Conservation (phyloP, 106 monocot genomes). For the Chionographis japonica region DNA sequence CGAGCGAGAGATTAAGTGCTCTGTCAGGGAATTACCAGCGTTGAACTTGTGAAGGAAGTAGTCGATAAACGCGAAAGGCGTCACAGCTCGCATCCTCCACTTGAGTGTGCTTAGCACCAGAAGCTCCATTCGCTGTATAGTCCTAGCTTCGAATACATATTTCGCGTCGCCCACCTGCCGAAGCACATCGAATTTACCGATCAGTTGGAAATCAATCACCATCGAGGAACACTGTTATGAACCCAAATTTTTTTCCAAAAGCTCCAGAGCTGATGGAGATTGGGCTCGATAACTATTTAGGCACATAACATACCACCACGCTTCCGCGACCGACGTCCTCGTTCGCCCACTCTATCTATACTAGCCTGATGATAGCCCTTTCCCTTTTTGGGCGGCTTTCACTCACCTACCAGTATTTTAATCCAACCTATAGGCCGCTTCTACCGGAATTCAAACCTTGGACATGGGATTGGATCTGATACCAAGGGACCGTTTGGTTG, state of each 20-base stretch:
- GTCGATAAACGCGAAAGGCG: constrained; percentile 70
- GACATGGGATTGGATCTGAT: too few species aligned
- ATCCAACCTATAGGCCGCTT: too few species aligned
- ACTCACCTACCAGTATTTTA: too few species aligned
- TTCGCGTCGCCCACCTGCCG: constrained; percentile 40
- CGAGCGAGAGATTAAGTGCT: constrained; percentile 16
- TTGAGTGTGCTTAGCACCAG: constrained; percentile 60
- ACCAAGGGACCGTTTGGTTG: too few species aligned
- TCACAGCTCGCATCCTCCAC: constrained; percentile 78
- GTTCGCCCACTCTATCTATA: neutral
- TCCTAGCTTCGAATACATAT: constrained; percentile 56
- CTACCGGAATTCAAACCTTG: too few species aligned
- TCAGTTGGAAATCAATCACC: neutral
- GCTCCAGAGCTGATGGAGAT: too few species aligned
- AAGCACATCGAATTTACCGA: neutral
- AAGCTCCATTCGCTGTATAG: constrained; percentile 81
- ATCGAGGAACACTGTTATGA: neutral
- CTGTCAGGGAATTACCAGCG: constrained; percentile 15
- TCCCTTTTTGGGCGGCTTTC: too few species aligned
- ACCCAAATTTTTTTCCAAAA: neutral
- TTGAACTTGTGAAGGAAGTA: constrained; percentile 60
- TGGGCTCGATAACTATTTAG: too few species aligned
- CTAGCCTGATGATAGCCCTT: too few species aligned
- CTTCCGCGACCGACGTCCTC: neutral
- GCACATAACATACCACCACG: too few species aligned